Evolutionary conservation across 176 grass and related monocot genomes (phyloP).

Genomic region (Puccinellia tenuiflora): DNA sequence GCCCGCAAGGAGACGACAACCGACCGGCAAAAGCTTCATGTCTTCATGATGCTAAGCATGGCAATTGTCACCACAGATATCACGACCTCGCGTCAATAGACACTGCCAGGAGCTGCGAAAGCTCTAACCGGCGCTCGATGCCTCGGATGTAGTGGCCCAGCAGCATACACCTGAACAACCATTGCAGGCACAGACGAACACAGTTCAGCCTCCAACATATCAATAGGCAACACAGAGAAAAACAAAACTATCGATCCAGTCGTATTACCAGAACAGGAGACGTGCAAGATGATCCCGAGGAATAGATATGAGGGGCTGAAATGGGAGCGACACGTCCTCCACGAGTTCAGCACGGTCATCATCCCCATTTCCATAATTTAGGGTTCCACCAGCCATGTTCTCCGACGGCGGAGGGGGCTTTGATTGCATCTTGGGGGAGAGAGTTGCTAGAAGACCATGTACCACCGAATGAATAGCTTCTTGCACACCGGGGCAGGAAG

Average conservation of each 20-base stretch:
- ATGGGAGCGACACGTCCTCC: conserved; percentile 61
- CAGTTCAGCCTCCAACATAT: background rate
- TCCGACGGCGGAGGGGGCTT: conserved; percentile 29
- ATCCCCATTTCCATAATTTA: conserved; percentile 43
- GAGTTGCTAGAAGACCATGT: conserved; percentile 79
- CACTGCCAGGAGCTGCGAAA: conserved; percentile 43
- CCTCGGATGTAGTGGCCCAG: conserved; percentile 83
- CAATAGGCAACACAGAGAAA: background rate
- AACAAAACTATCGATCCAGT: background rate
- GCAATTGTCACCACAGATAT: conserved; percentile 21
- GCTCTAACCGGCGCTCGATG: conserved; percentile 64
- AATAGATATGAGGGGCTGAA: conserved; percentile 69
- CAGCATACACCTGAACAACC: conserved; percentile 71
- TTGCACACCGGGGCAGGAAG: conserved; percentile 65
- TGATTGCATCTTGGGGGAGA: conserved; percentile 78
- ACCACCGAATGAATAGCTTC: conserved; percentile 74
- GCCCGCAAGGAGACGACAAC: background rate
- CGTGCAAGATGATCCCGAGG: conserved; percentile 82
- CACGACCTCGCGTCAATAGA: conserved; percentile 22
- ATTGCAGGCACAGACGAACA: background rate
- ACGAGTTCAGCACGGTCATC: conserved; percentile 63
- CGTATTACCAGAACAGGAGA: conserved; percentile 80
- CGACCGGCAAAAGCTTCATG: background rate
- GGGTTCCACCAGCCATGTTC: conserved; percentile 33
- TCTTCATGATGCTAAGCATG: conserved; percentile 8